Evolutionary conservation across 192 early-diverging fungal species (phyloP).

Genomic region (Chytriomyces hyalinus): DNA sequence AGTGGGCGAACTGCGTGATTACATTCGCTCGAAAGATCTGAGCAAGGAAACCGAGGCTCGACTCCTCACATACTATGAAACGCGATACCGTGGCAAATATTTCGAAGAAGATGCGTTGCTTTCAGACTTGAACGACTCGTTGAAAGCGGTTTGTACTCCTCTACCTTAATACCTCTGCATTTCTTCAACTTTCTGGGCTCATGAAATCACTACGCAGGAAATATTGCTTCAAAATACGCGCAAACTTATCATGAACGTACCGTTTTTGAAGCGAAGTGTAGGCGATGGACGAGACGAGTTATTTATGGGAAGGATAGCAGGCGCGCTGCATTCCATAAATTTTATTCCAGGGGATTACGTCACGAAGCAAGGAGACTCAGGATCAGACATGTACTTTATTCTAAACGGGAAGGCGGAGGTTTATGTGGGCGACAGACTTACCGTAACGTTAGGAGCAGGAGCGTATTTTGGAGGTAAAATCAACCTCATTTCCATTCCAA

Average conservation of each 20-base stretch:
- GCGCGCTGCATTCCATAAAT: conserved; percentile 9
- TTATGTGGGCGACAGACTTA: conserved; percentile 22
- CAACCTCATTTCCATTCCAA: background rate
- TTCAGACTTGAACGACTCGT: conserved; percentile 38
- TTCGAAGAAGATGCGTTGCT: conserved; percentile 37
- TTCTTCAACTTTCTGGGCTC: background rate
- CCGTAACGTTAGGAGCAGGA: conserved; percentile 35
- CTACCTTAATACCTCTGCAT: too few species aligned
- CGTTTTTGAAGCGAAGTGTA: conserved; percentile 30
- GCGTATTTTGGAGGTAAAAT: conserved; percentile 44
- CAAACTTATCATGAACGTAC: conserved; percentile 34
- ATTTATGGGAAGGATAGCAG: conserved; percentile 21
- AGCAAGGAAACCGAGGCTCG: conserved; percentile 13
- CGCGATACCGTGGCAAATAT: conserved; percentile 43
- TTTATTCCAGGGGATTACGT: conserved; percentile 38
- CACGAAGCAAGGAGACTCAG: conserved; percentile 38
- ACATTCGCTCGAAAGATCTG: conserved; percentile 39
- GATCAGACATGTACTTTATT: conserved; percentile 46
- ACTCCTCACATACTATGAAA: conserved; percentile 33
- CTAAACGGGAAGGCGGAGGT: conserved; percentile 28
- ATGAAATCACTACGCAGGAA: conserved; percentile 25
- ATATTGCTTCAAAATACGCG: conserved; percentile 39
- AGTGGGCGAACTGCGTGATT: conserved; percentile 42
- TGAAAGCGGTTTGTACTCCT: conserved; percentile 32
- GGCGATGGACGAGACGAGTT: conserved; percentile 41